Base-by-base conservation (phyloP, 768 basidiomycete genomes). In the Tricholoma bakamatsutake region DNA sequence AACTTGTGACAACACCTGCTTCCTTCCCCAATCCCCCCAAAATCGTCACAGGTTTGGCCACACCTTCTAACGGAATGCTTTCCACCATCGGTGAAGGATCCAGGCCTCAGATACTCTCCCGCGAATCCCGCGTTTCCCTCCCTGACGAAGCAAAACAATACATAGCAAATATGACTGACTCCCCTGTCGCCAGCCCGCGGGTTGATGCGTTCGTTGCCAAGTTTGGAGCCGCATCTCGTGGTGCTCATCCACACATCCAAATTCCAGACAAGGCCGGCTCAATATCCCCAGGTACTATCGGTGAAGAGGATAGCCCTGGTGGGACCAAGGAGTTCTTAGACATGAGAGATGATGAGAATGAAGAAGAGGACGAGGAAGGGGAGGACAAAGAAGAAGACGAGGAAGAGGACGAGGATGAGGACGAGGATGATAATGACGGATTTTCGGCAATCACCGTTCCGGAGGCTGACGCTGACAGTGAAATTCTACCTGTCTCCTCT, bases 131-230 rank as follows among this genome's bases (percentile, higher is more conserved):
- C 21, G 80, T 86, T 50, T 82, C 85, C 33, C 75, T 90, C 35
- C 87, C 90, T 1, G 88, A 90, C 53, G 90, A 92, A 66, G 85
- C 89, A 13, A 81, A 76, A 59, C 82, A 80, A 48, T 90, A 88
- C 63, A 85, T 89, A 54, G 76, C 81, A 35, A 81, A 78, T 61
- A 83, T 88, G 79, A 70, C 70, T 35, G 87, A 89, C 54, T 85
- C 83, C 4, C 84, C 88, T 2, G 64, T 72, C 7, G 70, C 80
- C 27, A 86, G 81, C 62, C 82, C 86, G 5, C 68, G 69, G 43
- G 67, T 70, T 9, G 74, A 77, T 52, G 61, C 61, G 6, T 79
- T 78, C 59, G 66, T 63, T 11, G 59, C 70, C 3, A 64, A 64
- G 54, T 63, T 65, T 46, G 48, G 57, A 27, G 47, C 24, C 10